Evolutionary conservation across 805 yeast genomes (phyloP).

Genomic region (Yarrowia keelungensis): DNA sequence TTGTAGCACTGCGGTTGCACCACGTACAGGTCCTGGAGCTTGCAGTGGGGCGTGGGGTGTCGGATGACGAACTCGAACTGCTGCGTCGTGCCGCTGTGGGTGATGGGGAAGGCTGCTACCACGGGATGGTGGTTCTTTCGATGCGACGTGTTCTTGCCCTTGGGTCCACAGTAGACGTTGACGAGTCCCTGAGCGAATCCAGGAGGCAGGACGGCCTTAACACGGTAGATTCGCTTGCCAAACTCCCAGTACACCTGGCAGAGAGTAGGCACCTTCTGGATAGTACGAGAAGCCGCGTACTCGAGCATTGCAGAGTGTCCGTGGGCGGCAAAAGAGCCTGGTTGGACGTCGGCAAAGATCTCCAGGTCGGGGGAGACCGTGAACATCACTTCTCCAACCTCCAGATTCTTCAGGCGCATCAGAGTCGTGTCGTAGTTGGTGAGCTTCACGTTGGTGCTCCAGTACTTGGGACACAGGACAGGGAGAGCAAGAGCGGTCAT

Average conservation of each 20-base stretch:
- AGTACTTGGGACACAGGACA: constrained; percentile 82
- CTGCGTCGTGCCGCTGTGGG: constrained; percentile 70
- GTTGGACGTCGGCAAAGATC: constrained; percentile 58
- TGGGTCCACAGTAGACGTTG: constrained; percentile 73
- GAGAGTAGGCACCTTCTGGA: constrained; percentile 61
- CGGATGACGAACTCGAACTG: constrained; percentile 72
- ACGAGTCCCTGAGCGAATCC: constrained; percentile 72
- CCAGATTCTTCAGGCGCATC: constrained; percentile 74
- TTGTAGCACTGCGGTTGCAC: constrained; percentile 81
- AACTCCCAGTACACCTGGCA: constrained; percentile 81
- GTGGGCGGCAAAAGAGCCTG: constrained; percentile 42
- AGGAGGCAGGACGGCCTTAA: constrained; percentile 82
- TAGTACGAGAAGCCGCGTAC: constrained; percentile 50
- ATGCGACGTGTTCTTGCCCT: constrained; percentile 52
- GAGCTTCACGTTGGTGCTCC: constrained; percentile 63
- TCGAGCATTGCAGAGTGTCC: constrained; percentile 39
- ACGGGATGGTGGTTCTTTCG: constrained; percentile 60
- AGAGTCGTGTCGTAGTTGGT: constrained; percentile 78
- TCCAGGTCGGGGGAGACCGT: constrained; percentile 76
- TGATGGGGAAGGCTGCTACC: constrained; percentile 74
- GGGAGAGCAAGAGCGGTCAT: constrained; percentile 82
- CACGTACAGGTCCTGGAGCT: constrained; percentile 77
- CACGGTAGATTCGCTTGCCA: constrained; percentile 67
- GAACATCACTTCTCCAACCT: constrained; percentile 78
- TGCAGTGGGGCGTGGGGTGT: constrained; percentile 73